phyloP scores from a whole-genome alignment of 169 alveolate genomes.

The Miamiensis avidus region DNA sequence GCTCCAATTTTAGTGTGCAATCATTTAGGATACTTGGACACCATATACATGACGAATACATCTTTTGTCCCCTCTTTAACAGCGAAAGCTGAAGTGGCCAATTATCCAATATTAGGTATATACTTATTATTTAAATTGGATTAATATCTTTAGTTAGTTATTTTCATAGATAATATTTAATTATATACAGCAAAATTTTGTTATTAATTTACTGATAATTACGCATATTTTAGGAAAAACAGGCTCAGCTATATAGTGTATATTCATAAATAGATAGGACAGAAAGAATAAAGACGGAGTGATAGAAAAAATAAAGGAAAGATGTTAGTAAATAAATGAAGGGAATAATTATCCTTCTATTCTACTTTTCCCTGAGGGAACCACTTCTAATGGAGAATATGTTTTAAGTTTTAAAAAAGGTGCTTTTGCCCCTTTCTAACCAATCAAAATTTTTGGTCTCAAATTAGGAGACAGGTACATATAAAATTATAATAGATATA shows the following conservation, averaged over 20 bases:
- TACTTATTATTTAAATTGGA: too few relatives aligned
- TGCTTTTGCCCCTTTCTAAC: conserved; percentile 48
- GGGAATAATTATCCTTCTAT: conserved; percentile 54
- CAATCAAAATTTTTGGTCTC: conserved; percentile 20
- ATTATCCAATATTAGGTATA: too few relatives aligned
- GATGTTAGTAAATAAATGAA: conserved; percentile 47
- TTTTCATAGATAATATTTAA: too few relatives aligned
- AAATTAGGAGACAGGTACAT: conserved; percentile 20
- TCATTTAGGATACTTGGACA: conserved; percentile 41
- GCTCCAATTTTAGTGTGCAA: conserved; percentile 41
- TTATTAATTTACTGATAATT: too few relatives aligned
- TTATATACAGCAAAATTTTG: too few relatives aligned
- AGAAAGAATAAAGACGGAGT: too few relatives aligned
- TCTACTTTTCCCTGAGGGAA: conserved; percentile 69
- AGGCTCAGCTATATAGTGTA: too few relatives aligned
- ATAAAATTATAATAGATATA: too few relatives aligned
- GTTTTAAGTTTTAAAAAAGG: conserved; percentile 64
- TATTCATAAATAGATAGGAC: too few relatives aligned
- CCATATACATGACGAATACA: conserved; percentile 10
- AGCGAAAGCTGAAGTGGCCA: conserved; percentile 26
- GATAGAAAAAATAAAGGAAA: conserved; percentile 46
- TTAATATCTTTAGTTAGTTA: too few relatives aligned
- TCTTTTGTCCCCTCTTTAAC: conserved; percentile 29
- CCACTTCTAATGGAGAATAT: conserved; percentile 63
- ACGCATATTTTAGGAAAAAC: too few relatives aligned